phyloP scores from a whole-genome alignment of 345 rosid species.

The Reutealis trisperma region DNA sequence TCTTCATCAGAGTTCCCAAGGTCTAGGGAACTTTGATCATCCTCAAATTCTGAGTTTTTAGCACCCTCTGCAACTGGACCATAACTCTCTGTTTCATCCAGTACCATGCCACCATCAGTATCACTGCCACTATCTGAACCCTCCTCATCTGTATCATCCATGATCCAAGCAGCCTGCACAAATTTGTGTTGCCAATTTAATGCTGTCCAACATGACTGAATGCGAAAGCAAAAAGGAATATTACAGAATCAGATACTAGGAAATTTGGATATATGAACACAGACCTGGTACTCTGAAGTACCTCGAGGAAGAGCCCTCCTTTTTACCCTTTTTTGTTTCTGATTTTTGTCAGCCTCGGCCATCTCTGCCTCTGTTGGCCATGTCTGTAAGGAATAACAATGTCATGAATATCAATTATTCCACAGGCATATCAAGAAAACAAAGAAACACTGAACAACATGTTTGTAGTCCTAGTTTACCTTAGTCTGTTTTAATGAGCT shows the following conservation, averaged over 20 bases:
- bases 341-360: slow-evolving; percentile 75
- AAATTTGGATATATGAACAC: not conserved
- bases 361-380: slow-evolving; percentile 98
- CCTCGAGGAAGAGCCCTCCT: slow-evolving; percentile 76
- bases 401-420: not conserved
- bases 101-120: slow-evolving; percentile 66
- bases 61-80: slow-evolving; percentile 38
- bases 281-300: slow-evolving; percentile 94
- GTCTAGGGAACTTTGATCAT: slow-evolving; percentile 60
- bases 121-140: slow-evolving; percentile 49
- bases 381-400: slow-evolving; percentile 51
- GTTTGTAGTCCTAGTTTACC: too few relatives aligned
- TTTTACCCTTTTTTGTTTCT: slow-evolving; percentile 51
- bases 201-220: not conserved
- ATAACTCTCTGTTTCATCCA: slow-evolving; percentile 61
- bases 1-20: slow-evolving; percentile 69
- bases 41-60: slow-evolving; percentile 50
- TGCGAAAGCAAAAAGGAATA: not conserved
- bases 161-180: slow-evolving; percentile 94
- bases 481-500: too few relatives aligned
- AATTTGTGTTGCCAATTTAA: not conserved
- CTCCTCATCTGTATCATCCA: slow-evolving; percentile 71
- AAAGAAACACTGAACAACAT: too few relatives aligned
- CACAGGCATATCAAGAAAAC: not conserved
- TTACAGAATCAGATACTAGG: not conserved